These are phyloP conservation scores for Agaricales sp. DNA, from an alignment of 1,284 basidiomycete genomes.

Conservation along the genomic window DNA sequence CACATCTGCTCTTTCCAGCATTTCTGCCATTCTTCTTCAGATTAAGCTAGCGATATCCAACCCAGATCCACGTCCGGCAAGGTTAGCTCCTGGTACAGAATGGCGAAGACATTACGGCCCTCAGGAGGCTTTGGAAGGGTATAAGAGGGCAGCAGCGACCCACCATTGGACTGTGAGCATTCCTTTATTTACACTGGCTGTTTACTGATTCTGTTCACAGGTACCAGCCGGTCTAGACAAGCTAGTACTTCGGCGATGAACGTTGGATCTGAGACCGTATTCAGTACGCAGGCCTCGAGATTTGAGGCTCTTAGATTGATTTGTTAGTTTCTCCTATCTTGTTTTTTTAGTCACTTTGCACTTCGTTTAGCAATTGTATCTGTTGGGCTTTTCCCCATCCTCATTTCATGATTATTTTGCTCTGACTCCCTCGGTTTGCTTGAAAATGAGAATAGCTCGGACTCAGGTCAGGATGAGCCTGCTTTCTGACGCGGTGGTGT, in stretches of 20 bases:
- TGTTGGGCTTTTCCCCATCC: too few species aligned
- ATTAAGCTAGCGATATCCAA: conserved; percentile 54
- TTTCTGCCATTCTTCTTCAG: conserved; percentile 50
- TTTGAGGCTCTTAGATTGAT: too few species aligned
- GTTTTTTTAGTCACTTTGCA: too few species aligned
- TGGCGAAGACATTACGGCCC: conserved; percentile 37
- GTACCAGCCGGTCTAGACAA: conserved; percentile 10
- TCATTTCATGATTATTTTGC: too few species aligned
- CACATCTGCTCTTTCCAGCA: conserved; percentile 22
- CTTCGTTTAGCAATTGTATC: too few species aligned
- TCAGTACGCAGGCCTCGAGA: too few species aligned
- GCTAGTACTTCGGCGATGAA: conserved; percentile 4
- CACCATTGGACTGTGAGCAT: conserved; percentile 46
- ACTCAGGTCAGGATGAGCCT: too few species aligned
- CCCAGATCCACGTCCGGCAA: conserved; percentile 44
- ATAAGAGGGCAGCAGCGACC: conserved; percentile 41
- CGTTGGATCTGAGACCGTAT: background rate
- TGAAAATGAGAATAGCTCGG: too few species aligned
- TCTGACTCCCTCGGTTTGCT: too few species aligned
- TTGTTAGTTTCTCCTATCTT: too few species aligned
- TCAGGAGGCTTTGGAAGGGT: conserved; percentile 43
- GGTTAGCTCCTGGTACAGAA: conserved; percentile 27
- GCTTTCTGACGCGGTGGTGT: background rate
- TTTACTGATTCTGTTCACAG: conserved; percentile 2
- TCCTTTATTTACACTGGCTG: background rate